phyloP scores from a whole-genome alignment of 2,329 filamentous ascomycete species.

The Calonectria montana region DNA sequence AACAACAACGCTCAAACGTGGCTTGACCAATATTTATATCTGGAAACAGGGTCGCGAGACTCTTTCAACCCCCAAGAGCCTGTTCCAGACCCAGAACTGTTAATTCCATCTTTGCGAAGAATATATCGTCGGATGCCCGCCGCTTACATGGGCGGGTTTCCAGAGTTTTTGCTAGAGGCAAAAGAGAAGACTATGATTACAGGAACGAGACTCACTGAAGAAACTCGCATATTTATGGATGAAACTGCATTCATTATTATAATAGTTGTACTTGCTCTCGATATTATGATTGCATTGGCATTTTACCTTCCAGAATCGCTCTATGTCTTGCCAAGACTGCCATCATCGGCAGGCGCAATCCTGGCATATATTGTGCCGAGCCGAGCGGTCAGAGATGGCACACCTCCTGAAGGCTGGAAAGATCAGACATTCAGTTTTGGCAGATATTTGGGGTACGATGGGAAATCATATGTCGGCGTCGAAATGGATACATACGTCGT shows the following conservation, averaged over 20 bases:
- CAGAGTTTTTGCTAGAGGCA: not conserved
- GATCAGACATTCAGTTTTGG: constrained; percentile 14
- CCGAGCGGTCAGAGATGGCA: not conserved
- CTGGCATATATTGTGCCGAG: constrained; percentile 15
- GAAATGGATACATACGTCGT: constrained; percentile 5
- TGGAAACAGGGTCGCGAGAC: not conserved
- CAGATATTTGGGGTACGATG: not conserved
- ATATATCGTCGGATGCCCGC: not conserved
- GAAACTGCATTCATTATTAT: not conserved
- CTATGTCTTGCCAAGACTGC: constrained; percentile 1
- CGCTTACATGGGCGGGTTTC: not conserved
- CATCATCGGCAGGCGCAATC: not conserved
- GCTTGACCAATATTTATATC: not conserved
- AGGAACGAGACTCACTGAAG: not conserved
- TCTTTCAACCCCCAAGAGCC: not conserved
- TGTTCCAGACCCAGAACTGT: not conserved
- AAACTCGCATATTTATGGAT: constrained; percentile 13
- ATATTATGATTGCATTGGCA: not conserved
- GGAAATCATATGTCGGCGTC: constrained; percentile 5
- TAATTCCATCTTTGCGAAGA: not conserved
- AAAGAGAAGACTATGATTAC: not conserved
- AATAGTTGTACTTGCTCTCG: not conserved
- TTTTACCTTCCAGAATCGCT: not conserved
- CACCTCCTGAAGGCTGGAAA: not conserved
- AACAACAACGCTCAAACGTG: not conserved